Evolutionary conservation across 352 stramenopile genomes (phyloP).

Genomic region (Elongisporangium undulatum): DNA sequence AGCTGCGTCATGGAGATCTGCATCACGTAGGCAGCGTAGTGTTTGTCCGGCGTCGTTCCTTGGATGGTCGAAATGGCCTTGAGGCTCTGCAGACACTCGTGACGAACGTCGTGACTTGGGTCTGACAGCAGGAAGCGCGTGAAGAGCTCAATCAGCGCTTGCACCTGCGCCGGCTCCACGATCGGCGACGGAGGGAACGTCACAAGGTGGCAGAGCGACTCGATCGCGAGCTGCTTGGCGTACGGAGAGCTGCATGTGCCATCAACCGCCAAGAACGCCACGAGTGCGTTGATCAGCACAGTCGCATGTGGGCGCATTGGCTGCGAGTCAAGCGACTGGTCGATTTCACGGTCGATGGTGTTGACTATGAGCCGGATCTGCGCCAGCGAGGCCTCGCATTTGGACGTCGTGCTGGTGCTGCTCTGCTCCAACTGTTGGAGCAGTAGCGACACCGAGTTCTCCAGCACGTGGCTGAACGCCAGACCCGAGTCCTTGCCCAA

Average conservation of each 20-base stretch:
- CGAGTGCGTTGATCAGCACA: slow-evolving; percentile 52
- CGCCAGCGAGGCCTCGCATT: slow-evolving; percentile 64
- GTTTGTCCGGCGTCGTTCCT: slow-evolving; percentile 37
- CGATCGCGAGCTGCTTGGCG: slow-evolving; percentile 57
- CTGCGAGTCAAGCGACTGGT: slow-evolving; percentile 63
- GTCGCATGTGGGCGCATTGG: slow-evolving; percentile 69
- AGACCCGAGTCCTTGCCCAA: slow-evolving; percentile 62
- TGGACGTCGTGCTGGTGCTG: slow-evolving; percentile 34
- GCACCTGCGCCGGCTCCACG: slow-evolving; percentile 52
- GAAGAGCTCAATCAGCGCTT: slow-evolving; percentile 71
- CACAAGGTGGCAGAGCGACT: slow-evolving; percentile 68
- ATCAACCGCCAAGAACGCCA: slow-evolving; percentile 46
- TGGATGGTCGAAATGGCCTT: slow-evolving; percentile 72
- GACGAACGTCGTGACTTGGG: slow-evolving; percentile 51
- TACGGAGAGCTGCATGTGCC: slow-evolving; percentile 25
- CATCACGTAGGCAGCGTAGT: slow-evolving; percentile 70
- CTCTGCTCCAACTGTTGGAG: slow-evolving; percentile 57
- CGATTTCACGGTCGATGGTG: slow-evolving; percentile 79
- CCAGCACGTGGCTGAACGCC: slow-evolving; percentile 68
- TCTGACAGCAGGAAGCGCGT: slow-evolving; percentile 67
- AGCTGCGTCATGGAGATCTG: slow-evolving; percentile 69
- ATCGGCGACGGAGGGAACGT: slow-evolving; percentile 79
- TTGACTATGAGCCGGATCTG: slow-evolving; percentile 71
- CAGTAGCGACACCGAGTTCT: slow-evolving; percentile 54
- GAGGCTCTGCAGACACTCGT: slow-evolving; percentile 60